These are phyloP conservation scores for Albatrellus ellisii DNA, from an alignment of 768 basidiomycete genomes.

Conservation along the genomic window DNA sequence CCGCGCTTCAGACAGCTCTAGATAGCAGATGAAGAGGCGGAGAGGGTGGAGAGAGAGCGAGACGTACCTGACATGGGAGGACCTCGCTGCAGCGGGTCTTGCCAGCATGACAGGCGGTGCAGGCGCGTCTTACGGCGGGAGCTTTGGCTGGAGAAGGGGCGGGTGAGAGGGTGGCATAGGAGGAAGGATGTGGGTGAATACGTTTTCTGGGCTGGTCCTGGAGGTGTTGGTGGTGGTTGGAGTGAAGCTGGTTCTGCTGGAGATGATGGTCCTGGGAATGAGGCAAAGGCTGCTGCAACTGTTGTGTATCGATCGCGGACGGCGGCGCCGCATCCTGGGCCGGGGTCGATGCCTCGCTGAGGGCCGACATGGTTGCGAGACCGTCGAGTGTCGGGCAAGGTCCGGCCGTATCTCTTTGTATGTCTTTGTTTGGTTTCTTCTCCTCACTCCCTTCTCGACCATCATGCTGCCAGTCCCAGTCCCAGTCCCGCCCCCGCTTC, in stretches of 20 bases:
- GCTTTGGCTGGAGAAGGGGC: constrained; percentile 44
- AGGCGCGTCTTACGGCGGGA: constrained; percentile 70
- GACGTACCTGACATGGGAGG: constrained; percentile 62
- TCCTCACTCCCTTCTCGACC: not conserved
- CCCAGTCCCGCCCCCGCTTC: constrained; percentile 44
- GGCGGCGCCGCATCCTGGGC: constrained; percentile 46
- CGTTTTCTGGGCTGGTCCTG: constrained; percentile 39
- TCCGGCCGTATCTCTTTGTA: constrained; percentile 10
- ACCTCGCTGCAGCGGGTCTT: constrained; percentile 78
- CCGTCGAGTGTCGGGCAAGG: constrained; percentile 17
- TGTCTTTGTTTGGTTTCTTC: not conserved
- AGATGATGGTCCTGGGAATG: constrained; percentile 20
- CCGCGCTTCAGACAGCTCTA: constrained; percentile 80
- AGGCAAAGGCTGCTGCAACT: constrained; percentile 23
- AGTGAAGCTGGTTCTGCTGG: constrained; percentile 18
- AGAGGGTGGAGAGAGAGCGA: constrained; percentile 3
- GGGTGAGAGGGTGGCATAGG: constrained; percentile 13
- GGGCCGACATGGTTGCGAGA: constrained; percentile 55
- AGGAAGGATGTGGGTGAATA: constrained; percentile 18
- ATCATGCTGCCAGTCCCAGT: constrained; percentile 11
- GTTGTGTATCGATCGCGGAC: constrained; percentile 42
- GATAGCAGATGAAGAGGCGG: not conserved
- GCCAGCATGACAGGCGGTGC: constrained; percentile 69
- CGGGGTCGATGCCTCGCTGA: constrained; percentile 56
- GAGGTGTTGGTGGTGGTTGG: constrained; percentile 16